Conservation (phyloP, 352 stramenopile species). For the Phytopythium vexans region DNA sequence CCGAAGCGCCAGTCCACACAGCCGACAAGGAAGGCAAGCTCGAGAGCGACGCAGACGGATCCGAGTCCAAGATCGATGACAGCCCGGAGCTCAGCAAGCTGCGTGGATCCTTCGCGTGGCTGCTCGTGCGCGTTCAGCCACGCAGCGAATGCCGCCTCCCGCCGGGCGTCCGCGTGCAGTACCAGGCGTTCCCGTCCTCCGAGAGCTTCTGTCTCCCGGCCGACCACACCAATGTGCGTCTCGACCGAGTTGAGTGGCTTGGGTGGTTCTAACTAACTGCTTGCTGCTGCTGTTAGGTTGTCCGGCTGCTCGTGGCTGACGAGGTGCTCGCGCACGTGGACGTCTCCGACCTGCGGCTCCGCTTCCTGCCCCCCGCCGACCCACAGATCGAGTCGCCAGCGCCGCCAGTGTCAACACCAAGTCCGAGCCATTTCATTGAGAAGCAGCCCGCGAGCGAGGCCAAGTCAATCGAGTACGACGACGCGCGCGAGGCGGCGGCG, state of each 20-base stretch:
- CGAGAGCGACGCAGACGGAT: conserved; percentile 3
- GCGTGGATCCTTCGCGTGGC: conserved; percentile 35
- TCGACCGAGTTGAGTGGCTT: too few relatives aligned
- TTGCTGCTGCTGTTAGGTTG: conserved; percentile 17
- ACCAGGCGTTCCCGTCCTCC: conserved; percentile 43
- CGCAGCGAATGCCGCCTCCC: not conserved
- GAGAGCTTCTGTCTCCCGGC: conserved; percentile 51
- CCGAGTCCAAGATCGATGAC: not conserved
- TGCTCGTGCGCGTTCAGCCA: conserved; percentile 50
- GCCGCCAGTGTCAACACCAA: not conserved
- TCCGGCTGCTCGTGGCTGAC: conserved; percentile 56
- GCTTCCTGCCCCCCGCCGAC: conserved; percentile 20
- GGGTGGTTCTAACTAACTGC: not conserved
- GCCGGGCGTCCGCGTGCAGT: conserved; percentile 35
- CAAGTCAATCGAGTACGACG: conserved; percentile 4
- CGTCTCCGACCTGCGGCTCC: conserved; percentile 36
- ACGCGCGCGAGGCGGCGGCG: conserved; percentile 2
- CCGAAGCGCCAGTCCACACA: conserved; percentile 12
- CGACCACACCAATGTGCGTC: conserved; percentile 51
- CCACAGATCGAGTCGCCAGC: too few relatives aligned
- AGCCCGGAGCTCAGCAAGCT: conserved; percentile 12
- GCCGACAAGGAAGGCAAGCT: conserved; percentile 8
- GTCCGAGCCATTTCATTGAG: too few relatives aligned
- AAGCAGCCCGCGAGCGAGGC: not conserved
- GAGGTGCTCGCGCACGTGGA: conserved; percentile 40